Conservation (phyloP, 768 basidiomycete genomes). For the Cubamyces sp. region DNA sequence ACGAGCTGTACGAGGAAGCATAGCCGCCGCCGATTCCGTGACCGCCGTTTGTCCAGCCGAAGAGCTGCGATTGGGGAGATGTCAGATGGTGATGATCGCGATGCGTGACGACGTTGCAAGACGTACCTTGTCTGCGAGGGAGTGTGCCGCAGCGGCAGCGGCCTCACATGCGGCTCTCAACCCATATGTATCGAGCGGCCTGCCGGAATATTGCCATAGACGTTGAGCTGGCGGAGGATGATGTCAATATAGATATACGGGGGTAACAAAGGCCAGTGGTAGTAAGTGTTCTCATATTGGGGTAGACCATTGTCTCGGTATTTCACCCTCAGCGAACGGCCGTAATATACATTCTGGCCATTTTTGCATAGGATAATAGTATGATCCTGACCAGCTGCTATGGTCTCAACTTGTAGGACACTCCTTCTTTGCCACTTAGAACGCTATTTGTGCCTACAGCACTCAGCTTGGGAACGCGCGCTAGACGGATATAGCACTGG, state of each 20-base stretch:
- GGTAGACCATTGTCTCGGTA: neutral
- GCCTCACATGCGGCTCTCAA: constrained; percentile 60
- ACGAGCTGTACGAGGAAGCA: constrained; percentile 12
- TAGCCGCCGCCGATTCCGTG: constrained; percentile 9
- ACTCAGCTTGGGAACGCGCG: too few species aligned
- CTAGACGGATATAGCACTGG: too few species aligned
- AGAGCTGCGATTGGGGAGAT: neutral
- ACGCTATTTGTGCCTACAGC: too few species aligned
- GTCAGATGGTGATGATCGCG: neutral
- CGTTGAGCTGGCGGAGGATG: constrained; percentile 48
- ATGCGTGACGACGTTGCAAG: neutral
- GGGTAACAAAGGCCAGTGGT: too few species aligned
- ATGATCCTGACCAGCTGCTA: too few species aligned
- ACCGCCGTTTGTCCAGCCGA: constrained; percentile 10
- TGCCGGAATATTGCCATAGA: constrained; percentile 55
- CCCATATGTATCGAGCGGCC: constrained; percentile 47
- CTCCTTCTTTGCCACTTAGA: too few species aligned
- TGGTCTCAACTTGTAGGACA: too few species aligned
- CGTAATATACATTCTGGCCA: too few species aligned
- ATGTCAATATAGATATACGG: neutral
- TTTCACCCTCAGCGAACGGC: too few species aligned
- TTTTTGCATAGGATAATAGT: too few species aligned
- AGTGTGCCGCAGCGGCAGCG: constrained; percentile 63
- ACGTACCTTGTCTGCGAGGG: constrained; percentile 22
- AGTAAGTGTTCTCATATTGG: neutral